These are phyloP conservation scores for Fistulifera pelliculosa DNA, from an alignment of 108 stramenopile genomes.

Conservation along the genomic window DNA sequence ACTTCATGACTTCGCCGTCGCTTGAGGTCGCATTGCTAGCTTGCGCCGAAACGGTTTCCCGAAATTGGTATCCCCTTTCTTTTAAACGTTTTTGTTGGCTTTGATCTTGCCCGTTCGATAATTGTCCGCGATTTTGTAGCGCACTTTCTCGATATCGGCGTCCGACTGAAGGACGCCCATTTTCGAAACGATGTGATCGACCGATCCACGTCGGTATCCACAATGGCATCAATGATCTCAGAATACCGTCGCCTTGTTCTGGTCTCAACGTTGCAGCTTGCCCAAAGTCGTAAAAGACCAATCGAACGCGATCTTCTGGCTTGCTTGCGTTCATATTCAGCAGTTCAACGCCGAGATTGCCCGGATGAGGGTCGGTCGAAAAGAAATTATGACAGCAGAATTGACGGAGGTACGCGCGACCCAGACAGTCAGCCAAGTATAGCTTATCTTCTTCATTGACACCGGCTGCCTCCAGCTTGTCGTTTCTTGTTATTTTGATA, in stretches of 20 bases:
- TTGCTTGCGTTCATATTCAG: constrained; percentile 11
- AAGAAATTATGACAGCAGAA: constrained; percentile 79
- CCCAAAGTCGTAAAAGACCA: constrained; percentile 85
- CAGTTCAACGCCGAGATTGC: constrained; percentile 75
- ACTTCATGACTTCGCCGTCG: constrained; percentile 72
- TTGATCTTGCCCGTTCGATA: constrained; percentile 67
- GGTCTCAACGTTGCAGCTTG: constrained; percentile 59
- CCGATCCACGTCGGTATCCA: constrained; percentile 68
- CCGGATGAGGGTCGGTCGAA: constrained; percentile 78
- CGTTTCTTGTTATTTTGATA: constrained; percentile 63
- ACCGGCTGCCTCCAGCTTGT: constrained; percentile 48
- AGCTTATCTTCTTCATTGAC: constrained; percentile 55
- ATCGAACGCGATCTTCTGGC: constrained; percentile 21
- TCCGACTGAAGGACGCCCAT: constrained; percentile 76
- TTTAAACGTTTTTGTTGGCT: constrained; percentile 34
- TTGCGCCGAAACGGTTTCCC: no score
- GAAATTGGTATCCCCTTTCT: constrained; percentile 25
- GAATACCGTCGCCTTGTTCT: constrained; percentile 66
- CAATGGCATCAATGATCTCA: constrained; percentile 80
- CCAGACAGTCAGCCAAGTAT: constrained; percentile 67
- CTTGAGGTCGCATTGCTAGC: neutral
- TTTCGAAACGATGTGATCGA: constrained; percentile 56
- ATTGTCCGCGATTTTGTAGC: constrained; percentile 65
- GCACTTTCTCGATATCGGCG: constrained; percentile 60
- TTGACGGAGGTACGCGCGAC: constrained; percentile 67